phyloP scores from a whole-genome alignment of 768 basidiomycete genomes.

The Pilatotrama ljubarskyi region DNA sequence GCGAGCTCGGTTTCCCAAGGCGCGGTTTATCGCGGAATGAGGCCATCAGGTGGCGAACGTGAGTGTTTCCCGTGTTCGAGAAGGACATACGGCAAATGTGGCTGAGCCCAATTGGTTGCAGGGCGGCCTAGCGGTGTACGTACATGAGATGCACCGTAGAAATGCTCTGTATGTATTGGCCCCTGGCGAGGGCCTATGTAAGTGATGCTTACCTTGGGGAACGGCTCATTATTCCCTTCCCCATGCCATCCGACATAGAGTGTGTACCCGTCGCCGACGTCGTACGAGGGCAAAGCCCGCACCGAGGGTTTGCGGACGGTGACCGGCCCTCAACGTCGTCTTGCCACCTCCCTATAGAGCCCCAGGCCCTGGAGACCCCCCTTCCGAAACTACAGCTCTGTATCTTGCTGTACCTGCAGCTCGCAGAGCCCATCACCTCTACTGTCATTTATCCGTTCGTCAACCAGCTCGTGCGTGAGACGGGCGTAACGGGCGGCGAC shows the following conservation, averaged over 20 bases:
- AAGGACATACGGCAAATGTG: neutral
- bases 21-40: neutral
- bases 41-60: neutral
- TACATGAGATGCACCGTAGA: neutral
- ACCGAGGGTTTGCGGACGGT: neutral
- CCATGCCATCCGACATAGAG: neutral
- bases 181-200: neutral
- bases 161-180: neutral
- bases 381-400: slow-evolving; percentile 30
- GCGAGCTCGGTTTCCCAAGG: neutral
- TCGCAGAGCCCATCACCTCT: slow-evolving; percentile 30
- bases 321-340: neutral
- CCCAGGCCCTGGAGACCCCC: slow-evolving; percentile 18
- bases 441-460: slow-evolving; percentile 32
- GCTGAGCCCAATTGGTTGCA: neutral
- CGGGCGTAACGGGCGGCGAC: slow-evolving; percentile 27
- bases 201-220: neutral
- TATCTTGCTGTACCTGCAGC: slow-evolving; percentile 27
- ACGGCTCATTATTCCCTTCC: neutral
- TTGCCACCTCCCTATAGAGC: neutral
- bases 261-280: neutral
- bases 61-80: slow-evolving; percentile 4
- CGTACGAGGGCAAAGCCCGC: neutral
- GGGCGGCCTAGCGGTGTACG: slow-evolving; percentile 1
- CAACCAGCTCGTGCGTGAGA: slow-evolving; percentile 27